These are phyloP conservation scores for Byssoonygena ceratinophila DNA, from an alignment of 2,329 filamentous ascomycete species.

Conservation along the genomic window DNA sequence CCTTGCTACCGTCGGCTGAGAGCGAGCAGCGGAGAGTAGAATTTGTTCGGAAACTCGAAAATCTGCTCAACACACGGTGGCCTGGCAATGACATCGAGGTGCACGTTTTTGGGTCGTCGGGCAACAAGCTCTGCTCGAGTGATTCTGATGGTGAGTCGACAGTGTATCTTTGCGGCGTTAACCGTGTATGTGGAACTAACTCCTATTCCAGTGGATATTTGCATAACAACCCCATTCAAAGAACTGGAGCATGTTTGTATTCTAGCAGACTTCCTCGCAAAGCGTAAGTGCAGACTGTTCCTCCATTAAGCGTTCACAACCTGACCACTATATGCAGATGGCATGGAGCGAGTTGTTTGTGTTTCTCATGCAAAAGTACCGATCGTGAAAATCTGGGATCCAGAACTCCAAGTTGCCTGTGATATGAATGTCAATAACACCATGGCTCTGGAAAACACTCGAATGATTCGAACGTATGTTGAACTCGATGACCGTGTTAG, in stretches of 20 bases:
- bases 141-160: slow-evolving; percentile 73
- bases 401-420: slow-evolving; percentile 75
- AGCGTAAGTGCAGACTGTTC: slow-evolving; percentile 50
- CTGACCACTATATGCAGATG: slow-evolving; percentile 47
- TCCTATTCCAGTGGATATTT: slow-evolving; percentile 70
- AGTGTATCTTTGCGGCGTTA: background rate
- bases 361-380: slow-evolving; percentile 92
- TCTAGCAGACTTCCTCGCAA: slow-evolving; percentile 74
- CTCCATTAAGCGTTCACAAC: background rate
- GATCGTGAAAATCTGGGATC: slow-evolving; percentile 98
- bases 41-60: slow-evolving; percentile 79
- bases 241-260: slow-evolving; percentile 82
- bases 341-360: slow-evolving; percentile 94
- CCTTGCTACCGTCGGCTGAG: slow-evolving; percentile 68
- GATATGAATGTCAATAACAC: slow-evolving; percentile 99
- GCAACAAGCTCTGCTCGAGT: slow-evolving; percentile 85
- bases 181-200: slow-evolving; percentile 19
- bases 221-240: slow-evolving; percentile 84
- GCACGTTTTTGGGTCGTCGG: slow-evolving; percentile 94
- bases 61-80: slow-evolving; percentile 81
- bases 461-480: slow-evolving; percentile 96
- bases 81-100: slow-evolving; percentile 82
- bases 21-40: slow-evolving; percentile 65
- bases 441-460: slow-evolving; percentile 84
- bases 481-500: slow-evolving; percentile 83